Percentiles rank a stretch among this genome's conserved stretches.
phyloP scores from a whole-genome alignment of 208 protist species.

The Kentomonas sorsogonicus region DNA sequence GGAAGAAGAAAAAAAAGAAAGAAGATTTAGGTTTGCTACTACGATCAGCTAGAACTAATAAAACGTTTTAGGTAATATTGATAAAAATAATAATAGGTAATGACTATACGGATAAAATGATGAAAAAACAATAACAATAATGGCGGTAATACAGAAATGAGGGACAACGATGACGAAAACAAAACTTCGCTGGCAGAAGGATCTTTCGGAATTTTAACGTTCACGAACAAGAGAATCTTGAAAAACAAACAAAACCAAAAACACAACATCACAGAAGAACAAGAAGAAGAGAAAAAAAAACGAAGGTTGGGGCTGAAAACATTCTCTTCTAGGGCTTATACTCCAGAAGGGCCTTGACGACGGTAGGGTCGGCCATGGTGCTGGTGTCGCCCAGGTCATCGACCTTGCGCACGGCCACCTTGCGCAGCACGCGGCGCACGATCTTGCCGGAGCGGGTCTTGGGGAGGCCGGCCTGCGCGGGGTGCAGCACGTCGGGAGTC shows the following conservation, averaged over 20 bases:
- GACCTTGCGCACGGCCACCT: slow-evolving; percentile 87
- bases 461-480: slow-evolving; percentile 77
- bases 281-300: not conserved
- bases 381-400: slow-evolving; percentile 88
- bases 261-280: not conserved
- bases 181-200: not conserved
- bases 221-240: slow-evolving; percentile 4
- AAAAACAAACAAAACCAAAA: not conserved
- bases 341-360: slow-evolving; percentile 66
- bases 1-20: slow-evolving; percentile 4
- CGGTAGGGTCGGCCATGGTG: slow-evolving; percentile 84
- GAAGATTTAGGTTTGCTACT: not conserved
- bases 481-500: slow-evolving; percentile 86
- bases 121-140: slow-evolving; percentile 1
- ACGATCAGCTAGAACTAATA: not conserved
- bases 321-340: too few species aligned
- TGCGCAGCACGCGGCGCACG: slow-evolving; percentile 96
- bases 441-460: slow-evolving; percentile 98
- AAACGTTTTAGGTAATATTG: not conserved
- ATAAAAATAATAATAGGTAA: not conserved
- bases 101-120: too few species aligned
- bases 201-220: slow-evolving; percentile 2
- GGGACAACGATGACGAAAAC: slow-evolving; percentile 1
- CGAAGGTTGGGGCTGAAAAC: too few species aligned
- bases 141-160: not conserved